Percentiles rank a stretch among this genome's conserved stretches.
Evolutionary conservation across 2,329 filamentous ascomycete species (phyloP).

Genomic region (Talaromyces sp.): DNA sequence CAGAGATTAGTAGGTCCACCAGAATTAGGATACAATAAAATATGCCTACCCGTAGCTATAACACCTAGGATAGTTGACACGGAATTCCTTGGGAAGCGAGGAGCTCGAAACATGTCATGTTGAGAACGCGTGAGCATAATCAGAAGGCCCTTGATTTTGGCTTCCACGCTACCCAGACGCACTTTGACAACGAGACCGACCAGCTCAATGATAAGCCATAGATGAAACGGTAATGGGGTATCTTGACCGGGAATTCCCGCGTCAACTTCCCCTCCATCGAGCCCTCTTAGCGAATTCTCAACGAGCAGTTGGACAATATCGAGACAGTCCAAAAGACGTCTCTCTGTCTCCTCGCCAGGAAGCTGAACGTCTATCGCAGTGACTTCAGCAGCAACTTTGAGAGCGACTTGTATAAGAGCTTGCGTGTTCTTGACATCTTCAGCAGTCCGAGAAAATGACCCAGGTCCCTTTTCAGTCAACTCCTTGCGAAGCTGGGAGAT

Average conservation of each 20-base stretch:
- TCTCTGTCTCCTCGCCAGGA: slow-evolving; percentile 44
- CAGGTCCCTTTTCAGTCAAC: slow-evolving; percentile 48
- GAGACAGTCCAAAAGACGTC: slow-evolving; percentile 62
- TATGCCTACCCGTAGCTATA: slow-evolving; percentile 38
- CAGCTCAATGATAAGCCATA: slow-evolving; percentile 55
- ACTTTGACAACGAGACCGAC: slow-evolving; percentile 46
- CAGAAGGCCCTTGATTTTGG: slow-evolving; percentile 37
- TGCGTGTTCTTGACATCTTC: slow-evolving; percentile 74
- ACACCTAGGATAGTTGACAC: slow-evolving; percentile 33
- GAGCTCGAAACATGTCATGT: slow-evolving; percentile 30
- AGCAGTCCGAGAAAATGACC: slow-evolving; percentile 50
- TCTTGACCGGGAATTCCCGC: slow-evolving; percentile 53
- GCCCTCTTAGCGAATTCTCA: slow-evolving; percentile 65
- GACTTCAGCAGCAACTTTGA: slow-evolving; percentile 65
- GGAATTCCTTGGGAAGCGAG: slow-evolving; percentile 29
- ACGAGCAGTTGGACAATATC: slow-evolving; percentile 74
- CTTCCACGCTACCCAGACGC: slow-evolving; percentile 40
- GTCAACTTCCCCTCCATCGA: slow-evolving; percentile 61
- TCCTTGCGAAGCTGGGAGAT: slow-evolving; percentile 72
- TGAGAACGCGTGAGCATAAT: slow-evolving; percentile 33
- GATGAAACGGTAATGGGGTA: slow-evolving; percentile 49
- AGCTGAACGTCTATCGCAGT: slow-evolving; percentile 54
- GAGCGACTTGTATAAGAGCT: slow-evolving; percentile 79
- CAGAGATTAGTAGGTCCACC: not conserved
- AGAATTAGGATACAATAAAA: not conserved